Conservation (phyloP, 345 rosid species). For the Laguncularia racemosa region DNA sequence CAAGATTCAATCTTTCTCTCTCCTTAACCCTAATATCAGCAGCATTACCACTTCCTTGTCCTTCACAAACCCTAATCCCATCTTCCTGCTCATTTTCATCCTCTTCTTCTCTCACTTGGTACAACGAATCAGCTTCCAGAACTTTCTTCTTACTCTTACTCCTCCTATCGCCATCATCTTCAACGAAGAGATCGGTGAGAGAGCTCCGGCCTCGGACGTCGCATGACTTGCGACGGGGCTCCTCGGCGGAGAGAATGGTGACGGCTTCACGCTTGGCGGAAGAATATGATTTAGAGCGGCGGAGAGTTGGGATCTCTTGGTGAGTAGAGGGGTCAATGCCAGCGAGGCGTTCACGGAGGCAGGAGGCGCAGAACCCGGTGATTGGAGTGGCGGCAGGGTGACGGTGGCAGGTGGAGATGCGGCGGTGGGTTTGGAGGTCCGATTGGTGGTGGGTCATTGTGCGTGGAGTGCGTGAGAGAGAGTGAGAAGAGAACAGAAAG, state of each 20-base stretch:
- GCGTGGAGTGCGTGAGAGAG: constrained; percentile 26
- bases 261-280: constrained; percentile 21
- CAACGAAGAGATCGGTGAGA: constrained; percentile 37
- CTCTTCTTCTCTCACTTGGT: constrained; percentile 12
- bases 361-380: constrained; percentile 64
- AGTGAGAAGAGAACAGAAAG: constrained; percentile 30
- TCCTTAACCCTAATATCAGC: constrained; percentile 8
- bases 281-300: constrained; percentile 51
- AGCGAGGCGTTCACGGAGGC: constrained; percentile 76
- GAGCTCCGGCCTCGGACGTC: constrained; percentile 33
- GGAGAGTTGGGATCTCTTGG: constrained; percentile 30
- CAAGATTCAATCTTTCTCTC: constrained; percentile 14
- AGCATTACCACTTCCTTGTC: neutral
- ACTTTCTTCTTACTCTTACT: neutral
- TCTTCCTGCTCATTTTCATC: constrained; percentile 4
- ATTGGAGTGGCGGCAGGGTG: constrained; percentile 49
- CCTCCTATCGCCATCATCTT: constrained; percentile 14
- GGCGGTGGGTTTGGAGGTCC: constrained; percentile 26
- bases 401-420: constrained; percentile 41
- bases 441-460: constrained; percentile 42
- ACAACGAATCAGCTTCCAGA: constrained; percentile 6
- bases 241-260: constrained; percentile 17
- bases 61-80: constrained; percentile 12
- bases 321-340: constrained; percentile 35
- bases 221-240: constrained; percentile 54